Base-by-base conservation (phyloP, 768 basidiomycete species). In the Phanerochaete carnosa region DNA sequence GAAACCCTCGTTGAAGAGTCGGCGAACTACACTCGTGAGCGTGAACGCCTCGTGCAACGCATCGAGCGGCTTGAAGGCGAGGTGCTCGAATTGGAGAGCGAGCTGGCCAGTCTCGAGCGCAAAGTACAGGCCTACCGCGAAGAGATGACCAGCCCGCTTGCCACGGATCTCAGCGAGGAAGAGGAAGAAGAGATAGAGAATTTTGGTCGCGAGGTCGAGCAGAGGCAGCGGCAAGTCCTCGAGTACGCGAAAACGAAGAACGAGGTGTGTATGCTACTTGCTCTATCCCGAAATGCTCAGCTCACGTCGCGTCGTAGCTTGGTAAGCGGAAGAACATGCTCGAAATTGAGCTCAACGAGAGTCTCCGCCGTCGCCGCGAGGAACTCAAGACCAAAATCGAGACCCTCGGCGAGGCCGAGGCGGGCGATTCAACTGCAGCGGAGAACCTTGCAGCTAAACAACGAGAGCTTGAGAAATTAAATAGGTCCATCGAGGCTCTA, bases 261-360 rank as follows among this genome's bases (percentile, higher is more conserved):
- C 50, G 84, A 92, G 79, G 94, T 93, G 57, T 37, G 87, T 70
- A 8, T 39, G 3, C 11, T n/a, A n/a, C n/a, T n/a, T n/a, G n/a
- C n/a, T n/a, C n/a, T n/a, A 28, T 35, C 5, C n/a, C 25, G 9
- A 22, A 9, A 22, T 30, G 28, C 22, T 47, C 16, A 12, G 4
- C 51, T 52, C 19, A 52, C 32, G 19, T 19, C 13, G n/a, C 30
- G 1, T 1, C 39, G 29, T 37, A 66, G 62, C 50, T 66, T 45
- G 59, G 91, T 43, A 82, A 85, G 13, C 80, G 80, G 64, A 94
- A 92, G 75, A 92, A 89, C 68, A 74, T 88, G 3, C 74, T 97
- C 29, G 94, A 97, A 70, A 95, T 97, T 57, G 96, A 98, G 72
- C 80, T 98, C 50, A 93, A 90, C 64, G 97, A 99, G 72, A 88